Evolutionary conservation across 2,329 filamentous ascomycete species (phyloP), one percentile per base, ranked within the genome.

Genomic region (Neocucurbitaria cava): DNA sequence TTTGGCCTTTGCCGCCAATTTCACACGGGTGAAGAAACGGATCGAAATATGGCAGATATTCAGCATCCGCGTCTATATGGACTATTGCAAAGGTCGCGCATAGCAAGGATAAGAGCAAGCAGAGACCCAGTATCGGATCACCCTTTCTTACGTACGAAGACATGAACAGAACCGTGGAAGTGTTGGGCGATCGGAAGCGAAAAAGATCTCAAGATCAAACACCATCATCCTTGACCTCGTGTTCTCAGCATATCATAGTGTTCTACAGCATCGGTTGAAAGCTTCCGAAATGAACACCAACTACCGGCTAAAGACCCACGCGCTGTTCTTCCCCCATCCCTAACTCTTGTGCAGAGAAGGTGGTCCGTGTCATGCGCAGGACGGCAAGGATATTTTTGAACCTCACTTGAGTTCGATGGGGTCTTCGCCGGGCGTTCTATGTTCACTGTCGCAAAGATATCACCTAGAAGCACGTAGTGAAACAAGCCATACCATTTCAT

Each of bases 291-390:
- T 62, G 61, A 61, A n/a, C 20, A 41, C 51, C 43, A 54, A n/a
- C 55, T 64, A 46, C 64, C 66, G 66, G 68, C 56, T 68, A 62
- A 68, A 65, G 63, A 33, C 48, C 40, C n/a, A n/a, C 36, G 35
- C 44, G 47, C 39, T 31, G n/a, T 39, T 44, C 15, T 33, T 35
- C 18, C 24, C 26, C 6, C 30, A 49, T 54, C 40, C 23, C 21
- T 42, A 42, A n/a, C 40, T 8, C 11, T 4, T 10, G 15, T 42
- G 40, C 24, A 15, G 36, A 18, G 23, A 40, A 40, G 18, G 36
- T 40, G 36, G 36, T 4, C 36, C 36, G n/a, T 35, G 31, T 35
- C 31, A 17, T 35, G 15, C 31, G 4, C 31, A 3, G 13, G 13
- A 13, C 5, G 31, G 5, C 9, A 5, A n/a, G 15, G 15, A 6